Evolutionary conservation across 2,329 filamentous ascomycete genomes (phyloP), one percentile per base, ranked within the genome.

Genomic region (Pseudocercospora fijiensis): DNA sequence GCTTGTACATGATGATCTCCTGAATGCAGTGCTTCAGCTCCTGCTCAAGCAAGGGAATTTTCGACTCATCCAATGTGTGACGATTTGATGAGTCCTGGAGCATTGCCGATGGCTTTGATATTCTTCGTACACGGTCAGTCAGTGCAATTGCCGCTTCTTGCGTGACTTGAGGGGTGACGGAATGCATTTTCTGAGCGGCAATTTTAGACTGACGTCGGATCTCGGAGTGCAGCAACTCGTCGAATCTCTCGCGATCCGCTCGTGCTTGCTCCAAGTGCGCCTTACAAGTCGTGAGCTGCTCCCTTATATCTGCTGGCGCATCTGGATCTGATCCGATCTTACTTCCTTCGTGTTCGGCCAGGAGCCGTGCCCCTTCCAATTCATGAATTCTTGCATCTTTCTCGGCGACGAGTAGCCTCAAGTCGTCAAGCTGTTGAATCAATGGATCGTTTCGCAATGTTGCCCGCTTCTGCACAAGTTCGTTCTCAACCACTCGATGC

Each of bases 1-100:
- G 75, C 68, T 82, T 82, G 73, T 81, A 82, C 57, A 80, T 75
- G 24, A 82, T 77, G 60, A 81, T 81, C 55, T 83, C 80, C n/a
- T 77, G 71, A 33, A 82, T 73, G 52, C 67, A 73, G 37, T 72
- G 63, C 53, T 72, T 58, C 7, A 72, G 56, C 49, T 72, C 69
- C 47, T 64, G 62, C 59, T 72, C 71, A 57, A 82, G 66, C 16
- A 57, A 24, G 20, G 52, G 45, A 33, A n/a, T 27, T n/a, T 57
- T 51, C 28, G 41, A 60, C 18, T 28, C 13, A 37, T n/a, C 58
- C 20, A 22, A 37, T 28, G 55, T 59, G 37, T 16, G 5, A 8
- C 37, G 37, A 41, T 41, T n/a, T 41, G 37, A 18, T 4, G 16
- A 41, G 37, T 18, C 37, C 37, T 41, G 37, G 16, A 41, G 16